Evolutionary conservation across 805 yeast genomes (phyloP).

Genomic region (Saccharomycopsis javanensis): DNA sequence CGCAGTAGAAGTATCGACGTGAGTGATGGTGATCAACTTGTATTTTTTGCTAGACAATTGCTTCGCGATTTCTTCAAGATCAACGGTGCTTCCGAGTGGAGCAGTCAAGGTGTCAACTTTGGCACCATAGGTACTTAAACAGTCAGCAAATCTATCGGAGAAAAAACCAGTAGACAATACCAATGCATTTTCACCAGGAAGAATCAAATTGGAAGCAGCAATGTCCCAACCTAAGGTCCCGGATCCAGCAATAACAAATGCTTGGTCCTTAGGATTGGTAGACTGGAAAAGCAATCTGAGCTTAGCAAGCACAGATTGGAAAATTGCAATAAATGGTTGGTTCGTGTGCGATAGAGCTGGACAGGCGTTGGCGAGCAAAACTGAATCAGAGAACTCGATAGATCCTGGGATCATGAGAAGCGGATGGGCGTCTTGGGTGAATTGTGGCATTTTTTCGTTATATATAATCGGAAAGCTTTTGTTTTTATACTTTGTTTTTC

Average conservation of each 20-base stretch:
- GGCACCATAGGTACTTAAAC: constrained; percentile 62
- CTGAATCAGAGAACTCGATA: constrained; percentile 71
- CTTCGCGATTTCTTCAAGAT: constrained; percentile 43
- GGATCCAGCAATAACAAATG: constrained; percentile 75
- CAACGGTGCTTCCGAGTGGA: constrained; percentile 62
- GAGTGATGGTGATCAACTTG: constrained; percentile 74
- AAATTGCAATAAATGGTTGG: constrained; percentile 68
- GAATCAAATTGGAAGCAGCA: constrained; percentile 65
- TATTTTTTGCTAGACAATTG: constrained; percentile 46
- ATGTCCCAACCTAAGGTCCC: constrained; percentile 97
- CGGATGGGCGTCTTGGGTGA: constrained; percentile 17
- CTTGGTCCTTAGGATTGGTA: constrained; percentile 57
- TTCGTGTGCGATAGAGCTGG: constrained; percentile 88
- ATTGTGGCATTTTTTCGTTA: constrained; percentile 10
- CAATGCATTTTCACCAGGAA: constrained; percentile 46
- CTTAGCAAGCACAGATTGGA: constrained; percentile 57
- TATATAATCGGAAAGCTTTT: no score
- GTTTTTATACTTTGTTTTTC: no score
- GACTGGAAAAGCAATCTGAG: constrained; percentile 71
- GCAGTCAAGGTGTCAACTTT: constrained; percentile 65
- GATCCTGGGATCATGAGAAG: constrained; percentile 72
- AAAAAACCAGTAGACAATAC: constrained; percentile 88
- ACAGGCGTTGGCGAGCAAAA: constrained; percentile 67
- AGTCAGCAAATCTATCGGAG: constrained; percentile 72
- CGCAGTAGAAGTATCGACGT: constrained; percentile 94